Base-by-base conservation (phyloP, 2,329 filamentous ascomycete genomes). In the Aspergillus phoenicis region DNA sequence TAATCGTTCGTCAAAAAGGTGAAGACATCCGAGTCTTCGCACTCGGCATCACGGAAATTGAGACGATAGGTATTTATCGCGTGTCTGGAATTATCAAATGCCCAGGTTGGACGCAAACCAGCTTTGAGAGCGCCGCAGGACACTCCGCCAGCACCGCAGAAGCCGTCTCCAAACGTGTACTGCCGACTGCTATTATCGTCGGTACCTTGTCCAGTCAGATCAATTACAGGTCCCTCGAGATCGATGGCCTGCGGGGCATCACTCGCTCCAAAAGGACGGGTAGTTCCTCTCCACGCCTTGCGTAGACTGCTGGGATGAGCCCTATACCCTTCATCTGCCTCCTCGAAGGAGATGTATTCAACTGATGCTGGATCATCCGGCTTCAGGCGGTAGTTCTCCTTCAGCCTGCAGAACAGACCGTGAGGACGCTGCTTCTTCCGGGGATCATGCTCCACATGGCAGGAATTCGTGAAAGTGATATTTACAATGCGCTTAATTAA, bases 101-200 rank as follows among this genome's bases (percentile, higher is more conserved):
- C 87, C 72, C 85, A 87, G 24, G 78, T 76, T 0, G 91, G 70
- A 3, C 80, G 75, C 13, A 93, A 76, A 0, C 90, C 89, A 0
- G 85, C 85, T 52, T 77, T 13, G 4, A 57, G 58, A 22, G 64
- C 64, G 10, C 64, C 64, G 39, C 62, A 64, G 10, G 64, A 64
- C 3, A 66, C 60, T 0, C 91, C 91, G 0, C 91, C 91, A 1
- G 85, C 89, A 1, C 91, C 90, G 36, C 86, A 89, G 64, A 91
- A 95, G 0, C 84, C 82, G 69, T 95, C 91, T 1, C 86, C 89
- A 24, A 89, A 85, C 0, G 87, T 90, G 62, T 91, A 91, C 41
- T 78, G 80, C 4, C 68, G 64, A 13, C 41, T 39, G n/a, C 8
- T 52, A 28, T 20, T 60, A 11, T 38, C 85, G 1, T 36, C 13